A percentile compares a stretch with the other conserved stretches of the same genome.
These are phyloP conservation scores for Silene vulgaris DNA, from an alignment of 179 eudicot genomes.

Conservation along the genomic window DNA sequence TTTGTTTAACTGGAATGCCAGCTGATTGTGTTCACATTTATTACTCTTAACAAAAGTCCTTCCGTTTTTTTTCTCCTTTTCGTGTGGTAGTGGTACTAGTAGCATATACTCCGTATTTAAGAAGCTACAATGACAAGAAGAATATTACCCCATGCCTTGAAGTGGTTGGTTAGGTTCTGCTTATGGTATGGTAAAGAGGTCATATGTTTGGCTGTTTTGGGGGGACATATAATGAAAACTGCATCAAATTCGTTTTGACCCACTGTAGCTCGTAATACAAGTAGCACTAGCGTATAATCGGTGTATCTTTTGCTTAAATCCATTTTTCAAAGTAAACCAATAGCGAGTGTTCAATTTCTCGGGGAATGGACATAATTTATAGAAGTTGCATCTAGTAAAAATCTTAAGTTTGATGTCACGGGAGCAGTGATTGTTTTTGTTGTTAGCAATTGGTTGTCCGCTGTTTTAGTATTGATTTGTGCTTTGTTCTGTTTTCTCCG, in stretches of 20 bases:
- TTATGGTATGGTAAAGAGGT: background rate
- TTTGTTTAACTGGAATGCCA: background rate
- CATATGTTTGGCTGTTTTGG: background rate
- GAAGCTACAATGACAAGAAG: slow-evolving; percentile 3
- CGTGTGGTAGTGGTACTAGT: background rate
- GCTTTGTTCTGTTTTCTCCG: background rate
- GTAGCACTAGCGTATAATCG: background rate
- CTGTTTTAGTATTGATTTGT: background rate
- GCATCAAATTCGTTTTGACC: background rate
- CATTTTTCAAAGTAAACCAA: background rate
- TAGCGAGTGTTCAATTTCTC: background rate
- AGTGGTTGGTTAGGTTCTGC: background rate
- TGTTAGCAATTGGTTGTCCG: background rate
- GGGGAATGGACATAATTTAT: background rate
- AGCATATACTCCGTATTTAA: background rate
- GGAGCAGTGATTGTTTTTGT: background rate
- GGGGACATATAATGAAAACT: background rate
- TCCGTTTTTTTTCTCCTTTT: background rate
- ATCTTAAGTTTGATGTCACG: background rate
- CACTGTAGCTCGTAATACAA: background rate
- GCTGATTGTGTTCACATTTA: background rate
- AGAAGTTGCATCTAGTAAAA: background rate
- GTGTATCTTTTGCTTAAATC: background rate
- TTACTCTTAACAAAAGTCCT: background rate
- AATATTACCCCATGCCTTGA: background rate